These are phyloP conservation scores for Prototheca wickerhamii DNA, from an alignment of 163 green algal genomes.

Conservation along the genomic window DNA sequence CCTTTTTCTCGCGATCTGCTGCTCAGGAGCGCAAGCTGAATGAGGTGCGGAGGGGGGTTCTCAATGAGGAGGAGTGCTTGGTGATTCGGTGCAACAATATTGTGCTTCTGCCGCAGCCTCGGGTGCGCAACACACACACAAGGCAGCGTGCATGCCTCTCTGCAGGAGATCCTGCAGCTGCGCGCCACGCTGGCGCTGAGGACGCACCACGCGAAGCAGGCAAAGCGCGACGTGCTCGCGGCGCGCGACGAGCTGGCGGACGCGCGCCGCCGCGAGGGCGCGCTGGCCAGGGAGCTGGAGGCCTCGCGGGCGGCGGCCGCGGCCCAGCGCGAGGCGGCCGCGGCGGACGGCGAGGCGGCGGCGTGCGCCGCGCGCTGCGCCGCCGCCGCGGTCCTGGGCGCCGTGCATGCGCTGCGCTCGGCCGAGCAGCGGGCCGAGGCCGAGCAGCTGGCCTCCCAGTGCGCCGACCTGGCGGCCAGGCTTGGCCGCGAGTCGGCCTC, in stretches of 20 bases:
- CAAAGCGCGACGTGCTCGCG: neutral
- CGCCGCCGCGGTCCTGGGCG: no score
- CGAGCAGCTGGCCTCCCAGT: neutral
- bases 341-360: neutral
- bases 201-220: constrained; percentile 1
- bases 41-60: no score
- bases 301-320: constrained; percentile 3
- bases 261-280: no score
- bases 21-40: no score
- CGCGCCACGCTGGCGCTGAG: neutral
- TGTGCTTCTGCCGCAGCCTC: no score
- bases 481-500: neutral
- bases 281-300: constrained; percentile 4
- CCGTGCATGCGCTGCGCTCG: neutral
- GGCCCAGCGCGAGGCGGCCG: neutral
- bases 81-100: no score
- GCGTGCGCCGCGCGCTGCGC: no score
- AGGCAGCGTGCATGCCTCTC: no score
- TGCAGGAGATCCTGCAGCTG: neutral
- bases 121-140: no score
- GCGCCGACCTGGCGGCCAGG: neutral
- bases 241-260: neutral
- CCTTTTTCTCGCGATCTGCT: no score
- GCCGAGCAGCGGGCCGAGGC: neutral
- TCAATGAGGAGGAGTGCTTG: no score